Conservation (phyloP, 495 filamentous ascomycete genomes). For the Aspergillus nidulans region DNA sequence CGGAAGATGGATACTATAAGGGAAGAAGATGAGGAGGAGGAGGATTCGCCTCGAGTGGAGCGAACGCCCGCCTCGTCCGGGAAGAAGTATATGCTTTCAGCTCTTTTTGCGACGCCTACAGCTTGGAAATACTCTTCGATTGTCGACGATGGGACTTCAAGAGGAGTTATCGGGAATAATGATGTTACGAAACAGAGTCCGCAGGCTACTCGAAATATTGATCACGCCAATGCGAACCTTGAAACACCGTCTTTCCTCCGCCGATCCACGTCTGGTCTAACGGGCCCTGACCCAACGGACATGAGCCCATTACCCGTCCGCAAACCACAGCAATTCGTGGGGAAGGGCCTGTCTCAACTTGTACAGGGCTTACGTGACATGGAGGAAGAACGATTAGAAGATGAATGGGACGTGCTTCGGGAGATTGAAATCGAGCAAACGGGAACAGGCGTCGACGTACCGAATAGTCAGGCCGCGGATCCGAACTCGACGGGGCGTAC, state of each 20-base stretch:
- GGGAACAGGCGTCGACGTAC: slow-evolving; percentile 43
- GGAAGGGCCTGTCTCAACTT: slow-evolving; percentile 70
- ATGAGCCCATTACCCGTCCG: slow-evolving; percentile 47
- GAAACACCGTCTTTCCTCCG: slow-evolving; percentile 74
- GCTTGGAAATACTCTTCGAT: slow-evolving; percentile 43
- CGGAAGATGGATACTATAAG: slow-evolving; percentile 27
- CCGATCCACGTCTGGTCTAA: slow-evolving; percentile 40
- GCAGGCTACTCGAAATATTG: not conserved
- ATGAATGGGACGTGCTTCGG: slow-evolving; percentile 75
- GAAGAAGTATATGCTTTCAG: slow-evolving; percentile 58
- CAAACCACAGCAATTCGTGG: slow-evolving; percentile 60
- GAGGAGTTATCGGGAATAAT: not conserved
- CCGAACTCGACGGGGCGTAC: slow-evolving; percentile 51
- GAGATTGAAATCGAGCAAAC: slow-evolving; percentile 66
- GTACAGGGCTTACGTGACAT: slow-evolving; percentile 73
- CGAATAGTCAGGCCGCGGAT: slow-evolving; percentile 59
- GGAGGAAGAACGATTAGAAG: slow-evolving; percentile 71
- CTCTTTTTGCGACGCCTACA: slow-evolving; percentile 60
- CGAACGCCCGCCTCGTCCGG: slow-evolving; percentile 60
- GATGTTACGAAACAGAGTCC: slow-evolving; percentile 3
- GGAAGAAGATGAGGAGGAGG: slow-evolving; percentile 32
- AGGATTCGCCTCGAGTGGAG: slow-evolving; percentile 34
- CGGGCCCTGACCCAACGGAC: slow-evolving; percentile 15
- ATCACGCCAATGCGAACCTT: slow-evolving; percentile 13
- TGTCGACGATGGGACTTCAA: slow-evolving; percentile 27